phyloP scores from a whole-genome alignment of 495 filamentous ascomycete genomes.

The Trichocladium uniseriatum region DNA sequence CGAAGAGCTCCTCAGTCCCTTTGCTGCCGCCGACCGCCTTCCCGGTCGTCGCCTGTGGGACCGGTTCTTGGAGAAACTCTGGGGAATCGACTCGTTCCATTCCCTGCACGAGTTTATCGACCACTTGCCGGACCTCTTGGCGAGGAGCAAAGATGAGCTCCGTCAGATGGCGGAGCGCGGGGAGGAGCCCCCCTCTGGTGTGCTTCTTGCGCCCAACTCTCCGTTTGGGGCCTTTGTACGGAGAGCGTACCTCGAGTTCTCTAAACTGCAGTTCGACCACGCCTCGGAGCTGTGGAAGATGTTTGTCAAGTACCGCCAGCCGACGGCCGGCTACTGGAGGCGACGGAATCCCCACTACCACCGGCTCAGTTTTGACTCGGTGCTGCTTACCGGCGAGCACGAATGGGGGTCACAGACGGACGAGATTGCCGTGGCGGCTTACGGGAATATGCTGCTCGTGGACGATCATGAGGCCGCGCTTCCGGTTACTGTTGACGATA shows the following conservation, averaged over 20 bases:
- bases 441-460: slow-evolving; percentile 47
- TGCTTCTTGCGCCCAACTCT: slow-evolving; percentile 54
- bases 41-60: slow-evolving; percentile 82
- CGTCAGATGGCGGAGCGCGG: slow-evolving; percentile 32
- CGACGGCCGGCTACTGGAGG: slow-evolving; percentile 62
- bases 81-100: slow-evolving; percentile 74
- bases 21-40: slow-evolving; percentile 49
- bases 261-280: slow-evolving; percentile 68
- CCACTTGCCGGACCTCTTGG: slow-evolving; percentile 45
- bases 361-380: slow-evolving; percentile 59
- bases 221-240: slow-evolving; percentile 81
- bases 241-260: slow-evolving; percentile 68
- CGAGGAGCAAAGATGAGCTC: slow-evolving; percentile 51
- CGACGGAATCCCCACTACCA: slow-evolving; percentile 54
- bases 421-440: slow-evolving; percentile 46
- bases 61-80: slow-evolving; percentile 70
- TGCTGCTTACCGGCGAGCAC: slow-evolving; percentile 42
- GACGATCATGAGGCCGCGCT: slow-evolving; percentile 32
- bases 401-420: slow-evolving; percentile 36
- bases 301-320: slow-evolving; percentile 69
- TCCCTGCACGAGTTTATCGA: slow-evolving; percentile 65
- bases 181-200: slow-evolving; percentile 30
- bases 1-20: slow-evolving; percentile 50
- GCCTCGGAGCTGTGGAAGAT: slow-evolving; percentile 65
- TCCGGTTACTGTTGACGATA: slow-evolving; percentile 65